phyloP scores from a whole-genome alignment of 2,329 filamentous ascomycete genomes.

The Alternaria conjuncta region DNA sequence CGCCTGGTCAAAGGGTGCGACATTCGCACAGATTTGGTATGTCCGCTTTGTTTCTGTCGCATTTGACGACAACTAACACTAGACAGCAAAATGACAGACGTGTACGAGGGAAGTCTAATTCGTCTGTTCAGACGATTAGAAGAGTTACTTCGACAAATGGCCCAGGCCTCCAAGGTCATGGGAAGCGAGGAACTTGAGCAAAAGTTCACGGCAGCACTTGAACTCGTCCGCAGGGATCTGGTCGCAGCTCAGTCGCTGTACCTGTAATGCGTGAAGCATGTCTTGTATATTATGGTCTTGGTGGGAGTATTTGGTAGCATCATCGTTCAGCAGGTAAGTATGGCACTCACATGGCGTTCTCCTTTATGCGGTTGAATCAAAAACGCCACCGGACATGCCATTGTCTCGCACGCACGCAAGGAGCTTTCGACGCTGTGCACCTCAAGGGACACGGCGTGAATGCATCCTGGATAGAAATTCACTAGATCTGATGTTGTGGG shows the following conservation, averaged over 20 bases:
- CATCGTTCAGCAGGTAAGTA: constrained; percentile 20
- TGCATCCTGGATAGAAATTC: constrained; percentile 36
- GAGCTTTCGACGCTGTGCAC: constrained; percentile 23
- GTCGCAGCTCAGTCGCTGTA: constrained; percentile 95
- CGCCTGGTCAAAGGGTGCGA: constrained; percentile 86
- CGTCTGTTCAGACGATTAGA: constrained; percentile 94
- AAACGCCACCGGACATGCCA: constrained; percentile 20
- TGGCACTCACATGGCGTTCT: constrained; percentile 21
- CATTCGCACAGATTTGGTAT: constrained; percentile 94
- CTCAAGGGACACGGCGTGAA: constrained; percentile 17
- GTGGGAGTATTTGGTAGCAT: constrained; percentile 20
- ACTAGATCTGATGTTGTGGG: constrained; percentile 36
- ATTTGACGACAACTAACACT: constrained; percentile 3
- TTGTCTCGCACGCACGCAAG: constrained; percentile 25
- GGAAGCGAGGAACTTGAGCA: constrained; percentile 90
- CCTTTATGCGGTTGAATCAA: constrained; percentile 18
- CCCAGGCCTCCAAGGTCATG: constrained; percentile 96
- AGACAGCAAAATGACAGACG: constrained; percentile 94
- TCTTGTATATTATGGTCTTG: constrained; percentile 23
- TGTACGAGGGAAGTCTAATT: constrained; percentile 95
- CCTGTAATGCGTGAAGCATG: constrained; percentile 53
- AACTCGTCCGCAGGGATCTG: constrained; percentile 89
- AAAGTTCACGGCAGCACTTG: constrained; percentile 87
- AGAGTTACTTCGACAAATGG: constrained; percentile 93
- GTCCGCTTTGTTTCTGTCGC: constrained; percentile 47